phyloP scores from a whole-genome alignment of 2,329 filamentous ascomycete species.

The Emydomyces testavorans region DNA sequence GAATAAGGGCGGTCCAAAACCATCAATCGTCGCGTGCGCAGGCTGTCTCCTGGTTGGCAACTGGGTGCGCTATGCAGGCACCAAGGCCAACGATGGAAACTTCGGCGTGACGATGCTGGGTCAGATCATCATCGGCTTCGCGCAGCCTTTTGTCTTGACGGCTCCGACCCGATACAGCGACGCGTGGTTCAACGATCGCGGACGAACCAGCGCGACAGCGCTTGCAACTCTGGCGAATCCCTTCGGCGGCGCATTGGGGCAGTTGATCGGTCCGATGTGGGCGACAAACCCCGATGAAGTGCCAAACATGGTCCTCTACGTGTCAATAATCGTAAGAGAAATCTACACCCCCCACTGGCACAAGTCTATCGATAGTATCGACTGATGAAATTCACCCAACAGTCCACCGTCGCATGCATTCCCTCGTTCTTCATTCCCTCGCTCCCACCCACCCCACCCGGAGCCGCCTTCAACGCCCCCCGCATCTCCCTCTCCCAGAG shows the following conservation, averaged over 20 bases:
- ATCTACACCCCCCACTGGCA: not conserved
- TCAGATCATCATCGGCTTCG: constrained; percentile 77
- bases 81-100: constrained; percentile 45
- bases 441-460: constrained; percentile 63
- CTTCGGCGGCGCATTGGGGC: constrained; percentile 75
- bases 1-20: constrained; percentile 63
- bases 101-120: constrained; percentile 78
- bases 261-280: constrained; percentile 74
- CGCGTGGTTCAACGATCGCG: constrained; percentile 79
- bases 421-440: constrained; percentile 74
- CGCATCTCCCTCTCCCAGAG: constrained; percentile 44
- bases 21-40: constrained; percentile 62
- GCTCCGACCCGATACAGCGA: constrained; percentile 87
- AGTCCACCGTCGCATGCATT: constrained; percentile 54
- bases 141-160: constrained; percentile 83
- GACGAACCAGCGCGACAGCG: constrained; percentile 78
- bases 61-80: constrained; percentile 79
- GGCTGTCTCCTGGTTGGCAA: constrained; percentile 69
- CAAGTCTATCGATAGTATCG: not conserved
- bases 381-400: constrained; percentile 3
- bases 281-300: constrained; percentile 53
- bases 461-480: constrained; percentile 50
- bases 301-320: constrained; percentile 71
- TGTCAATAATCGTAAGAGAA: constrained; percentile 64
- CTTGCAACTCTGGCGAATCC: constrained; percentile 78